A percentile compares a stretch with the other conserved stretches of the same genome.
These are phyloP conservation scores for Lenzites betulinus DNA, from an alignment of 768 basidiomycete genomes.

Conservation along the genomic window DNA sequence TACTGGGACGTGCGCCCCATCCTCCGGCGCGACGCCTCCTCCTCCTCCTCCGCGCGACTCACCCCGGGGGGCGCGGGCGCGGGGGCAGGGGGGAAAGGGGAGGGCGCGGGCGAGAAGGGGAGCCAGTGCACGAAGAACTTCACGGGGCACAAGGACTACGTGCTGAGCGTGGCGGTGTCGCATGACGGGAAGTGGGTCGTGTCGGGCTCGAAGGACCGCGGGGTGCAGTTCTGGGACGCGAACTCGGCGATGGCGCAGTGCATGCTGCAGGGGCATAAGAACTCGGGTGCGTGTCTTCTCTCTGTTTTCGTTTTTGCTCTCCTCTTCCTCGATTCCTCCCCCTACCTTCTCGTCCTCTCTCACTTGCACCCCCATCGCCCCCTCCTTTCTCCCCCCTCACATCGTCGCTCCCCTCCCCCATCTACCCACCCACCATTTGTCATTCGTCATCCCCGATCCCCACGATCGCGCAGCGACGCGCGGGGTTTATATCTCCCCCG, in stretches of 20 bases:
- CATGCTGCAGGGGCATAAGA: constrained; percentile 85
- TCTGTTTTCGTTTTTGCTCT: background rate
- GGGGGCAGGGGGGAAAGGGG: constrained; percentile 42
- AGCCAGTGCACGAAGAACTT: constrained; percentile 79
- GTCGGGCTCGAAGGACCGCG: constrained; percentile 93
- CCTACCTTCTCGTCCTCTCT: background rate
- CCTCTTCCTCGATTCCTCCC: background rate
- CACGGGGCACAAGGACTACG: constrained; percentile 88
- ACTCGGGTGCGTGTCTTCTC: constrained; percentile 50
- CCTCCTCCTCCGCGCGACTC: background rate
- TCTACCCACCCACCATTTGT: no score
- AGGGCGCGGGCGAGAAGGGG: constrained; percentile 43
- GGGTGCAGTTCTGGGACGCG: constrained; percentile 93
- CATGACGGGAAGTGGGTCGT: constrained; percentile 95
- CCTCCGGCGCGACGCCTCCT: constrained; percentile 21
- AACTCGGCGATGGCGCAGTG: constrained; percentile 79
- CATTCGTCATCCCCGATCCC: no score
- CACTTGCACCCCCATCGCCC: no score
- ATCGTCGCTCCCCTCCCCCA: no score
- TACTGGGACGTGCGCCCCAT: constrained; percentile 57
- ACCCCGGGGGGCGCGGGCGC: constrained; percentile 23
- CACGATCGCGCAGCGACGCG: no score
- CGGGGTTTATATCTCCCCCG: no score
- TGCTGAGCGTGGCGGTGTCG: constrained; percentile 76
- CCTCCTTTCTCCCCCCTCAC: no score